A percentile compares a stretch with the other conserved stretches of the same genome.
Evolutionary conservation across 1,284 basidiomycete species (phyloP).

Genomic region (Leccinum pallidistipes): DNA sequence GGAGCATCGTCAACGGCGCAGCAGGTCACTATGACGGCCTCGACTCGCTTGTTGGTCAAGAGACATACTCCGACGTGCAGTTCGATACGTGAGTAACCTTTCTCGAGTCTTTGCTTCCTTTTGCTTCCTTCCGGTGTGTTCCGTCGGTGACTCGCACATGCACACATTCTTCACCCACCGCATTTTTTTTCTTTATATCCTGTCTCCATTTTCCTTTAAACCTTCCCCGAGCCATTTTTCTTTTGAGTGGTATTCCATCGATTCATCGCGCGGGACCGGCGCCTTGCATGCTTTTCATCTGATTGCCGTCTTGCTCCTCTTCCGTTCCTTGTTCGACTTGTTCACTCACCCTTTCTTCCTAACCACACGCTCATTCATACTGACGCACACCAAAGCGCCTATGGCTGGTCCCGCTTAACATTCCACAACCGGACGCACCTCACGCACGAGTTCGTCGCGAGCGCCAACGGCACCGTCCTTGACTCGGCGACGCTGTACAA

Average conservation of each 20-base stretch:
- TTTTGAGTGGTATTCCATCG: neutral
- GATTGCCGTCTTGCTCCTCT: neutral
- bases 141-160: neutral
- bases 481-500: slow-evolving; percentile 32
- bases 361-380: neutral
- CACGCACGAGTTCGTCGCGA: slow-evolving; percentile 31
- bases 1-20: slow-evolving; percentile 33
- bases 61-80: slow-evolving; percentile 11
- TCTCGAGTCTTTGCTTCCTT: neutral
- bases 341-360: neutral
- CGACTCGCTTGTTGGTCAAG: slow-evolving; percentile 15
- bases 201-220: neutral
- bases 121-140: neutral
- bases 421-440: slow-evolving; percentile 33
- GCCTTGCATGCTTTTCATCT: neutral
- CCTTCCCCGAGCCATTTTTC: no score
- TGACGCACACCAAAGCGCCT: slow-evolving; percentile 12
- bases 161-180: neutral
- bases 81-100: slow-evolving; percentile 20
- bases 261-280: neutral
- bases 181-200: neutral
- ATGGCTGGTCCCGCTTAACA: slow-evolving; percentile 33
- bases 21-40: slow-evolving; percentile 34
- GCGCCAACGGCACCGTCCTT: slow-evolving; percentile 29
- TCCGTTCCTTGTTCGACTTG: neutral